phyloP scores from a whole-genome alignment of 805 yeast genomes.

The Candida michaelii region DNA sequence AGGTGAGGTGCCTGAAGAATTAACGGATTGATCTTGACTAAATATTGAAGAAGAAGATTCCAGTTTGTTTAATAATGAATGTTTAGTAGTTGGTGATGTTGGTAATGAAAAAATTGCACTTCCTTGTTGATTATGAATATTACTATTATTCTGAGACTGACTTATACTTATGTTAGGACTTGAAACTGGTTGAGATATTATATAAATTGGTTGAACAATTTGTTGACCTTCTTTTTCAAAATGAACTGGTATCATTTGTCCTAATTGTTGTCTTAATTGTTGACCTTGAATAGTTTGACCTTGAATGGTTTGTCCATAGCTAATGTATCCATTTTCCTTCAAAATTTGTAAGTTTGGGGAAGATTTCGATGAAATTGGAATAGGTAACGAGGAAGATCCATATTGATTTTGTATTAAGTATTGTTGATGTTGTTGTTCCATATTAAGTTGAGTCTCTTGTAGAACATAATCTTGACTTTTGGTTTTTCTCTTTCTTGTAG shows the following conservation, averaged over 20 bases:
- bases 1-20: conserved; percentile 36
- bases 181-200: conserved; percentile 18
- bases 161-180: conserved; percentile 8
- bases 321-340: conserved; percentile 6
- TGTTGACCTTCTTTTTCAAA: conserved; percentile 34
- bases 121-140: conserved; percentile 17
- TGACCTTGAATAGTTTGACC: conserved; percentile 4
- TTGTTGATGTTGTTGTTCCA: conserved; percentile 11
- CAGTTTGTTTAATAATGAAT: conserved; percentile 21
- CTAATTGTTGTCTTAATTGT: conserved; percentile 7
- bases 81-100: conserved; percentile 25
- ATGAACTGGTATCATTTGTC: conserved; percentile 24
- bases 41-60: conserved; percentile 30
- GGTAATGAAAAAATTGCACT: conserved; percentile 30
- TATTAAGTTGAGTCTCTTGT: conserved; percentile 8
- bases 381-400: conserved; percentile 2
- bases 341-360: conserved; percentile 3
- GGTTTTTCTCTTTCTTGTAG: conserved; percentile 42
- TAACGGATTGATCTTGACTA: conserved; percentile 25
- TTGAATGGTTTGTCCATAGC: conserved; percentile 6
- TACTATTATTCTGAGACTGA: conserved; percentile 10
- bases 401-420: conserved; percentile 9
- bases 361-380: conserved; percentile 7
- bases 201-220: conserved; percentile 36
- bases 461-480: conserved; percentile 13